Conservation (phyloP, 176 grass and related monocot genomes). For the Aegilops longissima region DNA sequence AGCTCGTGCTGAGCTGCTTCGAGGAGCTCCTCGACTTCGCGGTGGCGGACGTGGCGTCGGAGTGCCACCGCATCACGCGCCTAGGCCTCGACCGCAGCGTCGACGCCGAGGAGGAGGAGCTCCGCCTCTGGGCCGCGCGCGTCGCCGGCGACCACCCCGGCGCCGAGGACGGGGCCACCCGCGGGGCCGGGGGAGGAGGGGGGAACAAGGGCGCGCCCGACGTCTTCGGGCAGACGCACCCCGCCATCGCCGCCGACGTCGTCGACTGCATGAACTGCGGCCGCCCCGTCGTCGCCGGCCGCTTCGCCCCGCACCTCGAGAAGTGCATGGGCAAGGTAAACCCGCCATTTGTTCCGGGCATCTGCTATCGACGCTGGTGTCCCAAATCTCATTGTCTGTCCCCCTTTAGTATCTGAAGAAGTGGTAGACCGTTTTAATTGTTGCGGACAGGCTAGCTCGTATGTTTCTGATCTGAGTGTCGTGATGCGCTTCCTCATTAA, state of each 20-base stretch:
- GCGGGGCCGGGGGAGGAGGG: constrained; percentile 25
- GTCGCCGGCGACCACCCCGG: constrained; percentile 27
- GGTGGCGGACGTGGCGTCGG: constrained; percentile 85
- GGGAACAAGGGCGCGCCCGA: constrained; percentile 79
- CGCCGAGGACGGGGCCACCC: constrained; percentile 40
- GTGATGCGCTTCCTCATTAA: not conserved
- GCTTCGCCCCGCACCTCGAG: constrained; percentile 94
- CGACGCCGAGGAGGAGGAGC: constrained; percentile 91
- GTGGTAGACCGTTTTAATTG: not conserved
- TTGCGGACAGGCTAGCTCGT: not conserved
- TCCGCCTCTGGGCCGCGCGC: constrained; percentile 60
- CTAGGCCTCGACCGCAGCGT: constrained; percentile 88
- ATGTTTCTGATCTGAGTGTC: constrained; percentile 4
- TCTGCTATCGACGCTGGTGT: not conserved
- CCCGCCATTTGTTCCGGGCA: not conserved
- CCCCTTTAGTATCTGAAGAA: not conserved
- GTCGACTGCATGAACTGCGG: constrained; percentile 96
- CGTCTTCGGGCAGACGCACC: constrained; percentile 81
- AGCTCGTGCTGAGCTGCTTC: constrained; percentile 69
- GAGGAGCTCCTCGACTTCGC: constrained; percentile 85
- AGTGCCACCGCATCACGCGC: constrained; percentile 93
- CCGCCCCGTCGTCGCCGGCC: constrained; percentile 66
- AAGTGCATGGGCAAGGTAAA: constrained; percentile 99
- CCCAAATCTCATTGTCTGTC: constrained; percentile 4
- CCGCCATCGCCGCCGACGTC: constrained; percentile 67